phyloP scores from a whole-genome alignment of 371 early-diverging fungal species.

The Mortierella sp. region DNA sequence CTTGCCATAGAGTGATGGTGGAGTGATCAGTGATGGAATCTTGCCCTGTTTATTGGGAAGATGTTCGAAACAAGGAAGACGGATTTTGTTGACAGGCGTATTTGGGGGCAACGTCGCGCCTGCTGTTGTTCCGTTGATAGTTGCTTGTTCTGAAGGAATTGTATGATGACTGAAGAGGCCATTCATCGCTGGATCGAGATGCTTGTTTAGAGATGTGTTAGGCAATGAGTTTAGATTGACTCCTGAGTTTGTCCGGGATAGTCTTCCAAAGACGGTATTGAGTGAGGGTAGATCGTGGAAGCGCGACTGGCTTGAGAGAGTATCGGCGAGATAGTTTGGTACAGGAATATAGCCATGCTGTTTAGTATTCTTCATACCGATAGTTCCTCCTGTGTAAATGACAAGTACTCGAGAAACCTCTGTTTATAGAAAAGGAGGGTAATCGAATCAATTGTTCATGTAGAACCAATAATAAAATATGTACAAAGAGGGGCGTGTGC shows the following conservation, averaged over 20 bases:
- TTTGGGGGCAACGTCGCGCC: conserved; percentile 43
- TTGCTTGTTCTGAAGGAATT: conserved; percentile 43
- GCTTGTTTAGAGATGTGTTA: conserved; percentile 23
- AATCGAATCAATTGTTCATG: background rate
- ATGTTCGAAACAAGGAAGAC: conserved; percentile 45
- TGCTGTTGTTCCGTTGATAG: conserved; percentile 40
- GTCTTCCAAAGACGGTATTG: conserved; percentile 54
- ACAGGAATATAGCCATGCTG: conserved; percentile 86
- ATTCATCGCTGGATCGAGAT: conserved; percentile 47
- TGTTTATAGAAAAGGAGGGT: conserved; percentile 26
- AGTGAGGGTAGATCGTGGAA: conserved; percentile 85
- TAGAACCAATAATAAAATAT: background rate
- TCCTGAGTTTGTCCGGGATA: conserved; percentile 48
- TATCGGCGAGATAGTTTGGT: conserved; percentile 82
- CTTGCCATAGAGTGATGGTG: conserved; percentile 92
- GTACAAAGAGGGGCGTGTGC: background rate
- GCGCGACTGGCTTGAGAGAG: conserved; percentile 79
- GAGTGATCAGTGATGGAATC: conserved; percentile 88
- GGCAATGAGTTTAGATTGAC: conserved; percentile 32
- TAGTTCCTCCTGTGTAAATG: conserved; percentile 96
- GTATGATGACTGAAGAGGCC: conserved; percentile 29
- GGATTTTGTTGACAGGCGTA: conserved; percentile 51
- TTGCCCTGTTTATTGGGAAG: conserved; percentile 51
- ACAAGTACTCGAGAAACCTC: conserved; percentile 88
- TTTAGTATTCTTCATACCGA: conserved; percentile 91